Conservation (phyloP, 352 stramenopile species). For the Pythium graminicola region DNA sequence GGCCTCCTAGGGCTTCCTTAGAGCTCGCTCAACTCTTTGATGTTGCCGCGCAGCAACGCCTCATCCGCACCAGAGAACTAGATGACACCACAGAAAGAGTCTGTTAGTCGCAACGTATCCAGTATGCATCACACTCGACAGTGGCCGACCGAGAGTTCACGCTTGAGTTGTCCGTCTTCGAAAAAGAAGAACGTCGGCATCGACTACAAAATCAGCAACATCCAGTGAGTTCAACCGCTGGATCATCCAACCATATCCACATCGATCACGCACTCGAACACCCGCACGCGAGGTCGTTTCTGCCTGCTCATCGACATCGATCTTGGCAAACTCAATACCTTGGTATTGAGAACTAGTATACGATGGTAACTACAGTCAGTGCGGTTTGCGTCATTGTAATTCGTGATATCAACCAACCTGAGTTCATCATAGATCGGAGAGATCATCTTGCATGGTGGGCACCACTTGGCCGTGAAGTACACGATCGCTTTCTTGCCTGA, state of each 20-base stretch:
- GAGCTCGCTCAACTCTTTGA: slow-evolving; percentile 69
- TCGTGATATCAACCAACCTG: slow-evolving; percentile 32
- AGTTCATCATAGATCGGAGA: slow-evolving; percentile 82
- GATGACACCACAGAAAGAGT: neutral
- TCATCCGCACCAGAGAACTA: slow-evolving; percentile 82
- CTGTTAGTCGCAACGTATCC: neutral
- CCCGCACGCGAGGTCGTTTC: slow-evolving; percentile 73
- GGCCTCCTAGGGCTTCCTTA: slow-evolving; percentile 22
- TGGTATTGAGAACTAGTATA: slow-evolving; percentile 51
- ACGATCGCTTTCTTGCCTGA: slow-evolving; percentile 69
- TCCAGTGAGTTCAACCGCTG: neutral
- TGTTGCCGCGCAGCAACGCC: slow-evolving; percentile 56
- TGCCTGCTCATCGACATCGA: slow-evolving; percentile 80
- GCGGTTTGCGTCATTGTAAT: neutral
- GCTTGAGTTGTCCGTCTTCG: slow-evolving; percentile 68
- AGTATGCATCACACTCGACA: neutral
- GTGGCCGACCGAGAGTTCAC: slow-evolving; percentile 57
- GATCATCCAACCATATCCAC: neutral
- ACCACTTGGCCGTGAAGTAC: slow-evolving; percentile 89
- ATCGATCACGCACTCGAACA: slow-evolving; percentile 48
- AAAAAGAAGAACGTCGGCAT: slow-evolving; percentile 88
- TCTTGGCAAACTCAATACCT: slow-evolving; percentile 76
- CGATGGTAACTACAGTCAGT: too few relatives aligned
- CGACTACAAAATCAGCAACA: slow-evolving; percentile 25
- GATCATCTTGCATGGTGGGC: slow-evolving; percentile 89